Base-by-base conservation (phyloP, 2,329 filamentous ascomycete genomes). In the Trichoderma breve region DNA sequence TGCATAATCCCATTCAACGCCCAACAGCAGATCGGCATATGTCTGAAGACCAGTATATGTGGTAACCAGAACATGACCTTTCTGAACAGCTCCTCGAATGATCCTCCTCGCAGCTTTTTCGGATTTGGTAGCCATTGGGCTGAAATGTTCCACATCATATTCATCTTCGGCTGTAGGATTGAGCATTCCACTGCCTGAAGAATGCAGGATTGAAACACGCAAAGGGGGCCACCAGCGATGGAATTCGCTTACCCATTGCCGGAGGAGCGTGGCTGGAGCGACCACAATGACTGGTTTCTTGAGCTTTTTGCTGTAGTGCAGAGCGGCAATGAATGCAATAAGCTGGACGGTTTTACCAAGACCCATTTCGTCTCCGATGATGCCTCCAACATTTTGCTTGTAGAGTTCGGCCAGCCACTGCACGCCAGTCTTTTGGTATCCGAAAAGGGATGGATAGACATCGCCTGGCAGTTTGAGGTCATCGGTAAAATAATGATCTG, bases 181-280 rank as follows among this genome's bases (percentile, higher is more conserved):
- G 68, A 98, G 84, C 95, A 99, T 98, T 21, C 96, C 97, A 80
- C 94, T 98, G 3, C 96, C 96, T 5, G 96, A 98, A 1, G 94
- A 94, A 79, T 99, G 96, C 63, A 99, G 81, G 73, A 99, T 98
- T 0, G 95, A 97, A 6, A 99, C 96, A 55, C 97, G 89, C 36
- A 99, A 85, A n/a, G 96, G 92, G n/a, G 96, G 96, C 97, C 97
- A 99, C 97, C 97, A 99, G 14, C 92, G 90, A 82, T 99, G 97
- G 76, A 99, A 98, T 79, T 99, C 96, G 74, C 97, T 97, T 14
- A 98, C 96, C 96, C 96, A 99, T 80, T 99, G 96, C 73, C 94
- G 92, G 83, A 99, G 91, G 28, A 99, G 92, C 0, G 96, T 99
- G 4, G 95, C 95, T 2, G 96, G 96, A 65, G 94, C 95, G 4